A percentile compares a stretch with the other conserved stretches of the same genome.
phyloP scores from a whole-genome alignment of 164 flowering plant species.

The Magnolia officinalis region DNA sequence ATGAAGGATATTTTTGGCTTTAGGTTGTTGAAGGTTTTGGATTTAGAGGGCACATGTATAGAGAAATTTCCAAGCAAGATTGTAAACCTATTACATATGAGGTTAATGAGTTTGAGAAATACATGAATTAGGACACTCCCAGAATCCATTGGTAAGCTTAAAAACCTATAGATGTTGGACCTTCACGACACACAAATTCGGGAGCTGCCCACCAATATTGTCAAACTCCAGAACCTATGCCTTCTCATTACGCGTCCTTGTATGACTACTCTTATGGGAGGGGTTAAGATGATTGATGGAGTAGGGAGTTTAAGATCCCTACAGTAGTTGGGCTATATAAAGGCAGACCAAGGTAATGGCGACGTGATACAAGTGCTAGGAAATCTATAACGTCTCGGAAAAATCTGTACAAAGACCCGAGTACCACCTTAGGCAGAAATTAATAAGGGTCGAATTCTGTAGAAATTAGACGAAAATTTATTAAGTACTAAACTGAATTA shows the following conservation, averaged over 20 bases:
- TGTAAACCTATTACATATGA: neutral
- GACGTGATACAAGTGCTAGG: neutral
- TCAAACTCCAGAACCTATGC: constrained; percentile 5
- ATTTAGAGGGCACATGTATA: neutral
- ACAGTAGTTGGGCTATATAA: constrained; percentile 5
- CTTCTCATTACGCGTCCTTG: constrained; percentile 3
- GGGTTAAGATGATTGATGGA: neutral
- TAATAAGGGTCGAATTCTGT: too few species aligned
- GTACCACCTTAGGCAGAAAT: too few species aligned
- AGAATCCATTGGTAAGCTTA: constrained; percentile 6
- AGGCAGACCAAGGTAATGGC: neutral
- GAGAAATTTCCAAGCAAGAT: neutral
- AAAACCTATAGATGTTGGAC: constrained; percentile 6
- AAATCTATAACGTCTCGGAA: neutral
- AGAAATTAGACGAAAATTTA: too few species aligned
- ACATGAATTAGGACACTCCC: constrained; percentile 8
- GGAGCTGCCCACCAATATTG: constrained; percentile 6
- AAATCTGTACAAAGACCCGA: too few species aligned
- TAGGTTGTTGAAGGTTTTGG: constrained; percentile 6
- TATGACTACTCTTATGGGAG: neutral
- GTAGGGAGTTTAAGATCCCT: constrained; percentile 1
- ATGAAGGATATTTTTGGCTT: neutral
- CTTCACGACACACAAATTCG: neutral
- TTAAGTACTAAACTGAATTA: too few species aligned
- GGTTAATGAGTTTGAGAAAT: constrained; percentile 3